Evolutionary conservation across 345 rosid species (phyloP), one percentile per base, ranked within the genome.

Genomic region (Dovyalis caffra): DNA sequence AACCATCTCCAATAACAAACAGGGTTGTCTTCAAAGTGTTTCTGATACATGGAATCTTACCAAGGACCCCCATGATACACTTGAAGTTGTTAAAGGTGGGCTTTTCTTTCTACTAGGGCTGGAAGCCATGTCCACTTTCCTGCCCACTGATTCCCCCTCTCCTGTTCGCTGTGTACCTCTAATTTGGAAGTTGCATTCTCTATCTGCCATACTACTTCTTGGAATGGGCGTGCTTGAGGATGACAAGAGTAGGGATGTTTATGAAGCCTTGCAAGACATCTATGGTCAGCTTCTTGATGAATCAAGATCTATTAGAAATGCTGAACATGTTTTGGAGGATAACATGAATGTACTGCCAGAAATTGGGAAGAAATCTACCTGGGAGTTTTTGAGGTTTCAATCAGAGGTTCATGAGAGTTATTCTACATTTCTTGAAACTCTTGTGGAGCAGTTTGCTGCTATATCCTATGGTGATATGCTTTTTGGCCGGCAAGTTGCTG

Each of bases 151-250:
- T 78, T 60, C 64, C 57, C 74, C 82, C 38, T 86, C 90, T 43
- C 91, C 91, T 65, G 83, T 91, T 80, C 78, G 10, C 62, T 82
- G 76, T 66, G 87, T 89, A 43, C 90, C 92, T 2, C 74, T 95
- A 79, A 82, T 91, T 69, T 91, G 97, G 99, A 95, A 95, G 85
- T 74, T 91, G 70, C 99, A 95, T 82, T 87, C 94, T 64, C 82
- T 95, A 77, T 92, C 97, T 60, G 85, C 84, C 69, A 80, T 77
- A 78, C 78, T 95, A 66, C 92, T 90, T 40, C 77, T 72, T 66
- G 95, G 97, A 70, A 90, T 91, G 95, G 90, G 77, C 45, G 85
- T 91, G 71, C 87, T 92, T 61, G 90, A 91, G 81, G 97, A 95
- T 35, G 81, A 87, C 75, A 89, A 72, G 79, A 90, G 89, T 80